Conservation (phyloP, 371 early-diverging fungal species). For the Scutellospora calospora region DNA sequence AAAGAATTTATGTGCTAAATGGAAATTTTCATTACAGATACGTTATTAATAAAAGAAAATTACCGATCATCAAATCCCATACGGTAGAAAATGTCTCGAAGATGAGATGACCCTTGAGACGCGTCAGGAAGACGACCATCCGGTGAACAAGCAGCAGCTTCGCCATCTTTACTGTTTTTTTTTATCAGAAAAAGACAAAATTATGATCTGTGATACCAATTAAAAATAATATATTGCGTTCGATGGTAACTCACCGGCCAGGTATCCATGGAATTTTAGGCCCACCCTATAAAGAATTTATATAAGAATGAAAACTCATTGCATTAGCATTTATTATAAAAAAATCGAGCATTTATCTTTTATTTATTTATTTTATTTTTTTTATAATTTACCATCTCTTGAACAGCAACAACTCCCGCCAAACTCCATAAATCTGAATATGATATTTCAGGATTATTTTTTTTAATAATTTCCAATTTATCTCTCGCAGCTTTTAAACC, state of each 20-base stretch:
- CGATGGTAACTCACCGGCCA: conserved; percentile 85
- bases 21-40: background rate
- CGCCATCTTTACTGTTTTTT: conserved; percentile 48
- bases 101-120: conserved; percentile 73
- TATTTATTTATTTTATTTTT: background rate
- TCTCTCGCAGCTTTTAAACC: conserved; percentile 86
- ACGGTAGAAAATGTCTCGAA: conserved; percentile 88
- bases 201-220: background rate
- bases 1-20: background rate
- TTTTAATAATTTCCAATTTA: conserved; percentile 85
- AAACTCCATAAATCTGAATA: conserved; percentile 95
- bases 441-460: conserved; percentile 83
- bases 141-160: conserved; percentile 67
- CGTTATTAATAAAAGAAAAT: background rate
- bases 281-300: conserved; percentile 67
- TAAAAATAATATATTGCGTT: too few species aligned
- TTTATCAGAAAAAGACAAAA: background rate
- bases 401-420: conserved; percentile 90
- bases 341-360: background rate
- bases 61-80: conserved; percentile 95
- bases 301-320: background rate
- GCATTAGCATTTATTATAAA: background rate
- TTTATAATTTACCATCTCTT: conserved; percentile 72
- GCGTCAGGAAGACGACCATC: conserved; percentile 96
- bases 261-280: conserved; percentile 89